Evolutionary conservation across 331 rosid species (phyloP), one percentile per base, ranked within the genome.

Genomic region (Telfairia occidentalis): DNA sequence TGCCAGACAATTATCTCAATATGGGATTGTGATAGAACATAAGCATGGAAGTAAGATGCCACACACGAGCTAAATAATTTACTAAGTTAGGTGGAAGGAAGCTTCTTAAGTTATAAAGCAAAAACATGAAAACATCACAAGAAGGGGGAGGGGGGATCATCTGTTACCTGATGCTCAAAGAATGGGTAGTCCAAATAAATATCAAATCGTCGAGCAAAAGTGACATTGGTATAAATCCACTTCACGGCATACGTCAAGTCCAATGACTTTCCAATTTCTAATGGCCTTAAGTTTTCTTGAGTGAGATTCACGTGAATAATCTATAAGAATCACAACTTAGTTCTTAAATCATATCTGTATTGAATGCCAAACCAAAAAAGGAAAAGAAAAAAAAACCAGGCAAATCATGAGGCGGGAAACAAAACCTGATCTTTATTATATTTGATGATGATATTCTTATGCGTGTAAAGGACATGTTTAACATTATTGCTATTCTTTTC

Each of bases 401-500:
- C 53, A 59, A 43, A 57, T 53, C 40, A 35, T 12, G 28, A 75
- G 49, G 18, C 11, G 48, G 24, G 18, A 37, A 74, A 15, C 35
- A 87, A 81, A 76, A 94, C 99, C 99, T 95, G 99, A 79, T 95
- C 96, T 5, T 92, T 90, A 60, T 95, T 95, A 89, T 86, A 95
- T 78, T 85, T 83, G 35, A 95, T 80, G 77, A 80, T 73, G 45
- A 95, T 87, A 67, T 30, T 87, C 85, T 95, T 95, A 78, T 95
- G 99, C 1, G 99, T 89, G 84, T 77, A 90, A 74, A 95, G 96
- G 58, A 88, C 87, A 83, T 95, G 97, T 89, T 88, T 92, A 81
- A 84, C 90, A 80, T 60, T 90, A 50, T 87, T 97, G 84, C 92
- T 72, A 76, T 87, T 89, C 88, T 88, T 95, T 81, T 95, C 99